These are phyloP conservation scores for Oryza officinalis DNA, from an alignment of 176 grass and related monocot genomes.

Conservation along the genomic window DNA sequence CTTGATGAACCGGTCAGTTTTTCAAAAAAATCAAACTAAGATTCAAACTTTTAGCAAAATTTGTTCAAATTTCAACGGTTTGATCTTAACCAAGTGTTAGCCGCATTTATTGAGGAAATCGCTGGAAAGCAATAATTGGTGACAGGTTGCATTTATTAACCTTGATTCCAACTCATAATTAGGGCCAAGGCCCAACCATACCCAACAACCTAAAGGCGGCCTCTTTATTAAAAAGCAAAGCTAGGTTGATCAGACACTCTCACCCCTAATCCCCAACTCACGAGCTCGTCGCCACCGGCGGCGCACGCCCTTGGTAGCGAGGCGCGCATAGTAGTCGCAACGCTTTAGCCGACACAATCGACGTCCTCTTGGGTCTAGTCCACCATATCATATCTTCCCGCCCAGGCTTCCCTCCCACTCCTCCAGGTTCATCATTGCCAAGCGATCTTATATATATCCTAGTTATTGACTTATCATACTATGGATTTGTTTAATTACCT, in stretches of 20 bases:
- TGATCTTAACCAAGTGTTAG: neutral
- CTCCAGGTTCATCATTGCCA: neutral
- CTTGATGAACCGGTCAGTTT: neutral
- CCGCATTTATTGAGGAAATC: neutral
- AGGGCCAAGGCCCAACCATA: neutral
- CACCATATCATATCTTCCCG: neutral
- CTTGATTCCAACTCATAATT: neutral
- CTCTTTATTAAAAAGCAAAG: neutral
- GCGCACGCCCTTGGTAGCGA: neutral
- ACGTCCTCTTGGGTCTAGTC: neutral
- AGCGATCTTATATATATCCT: neutral
- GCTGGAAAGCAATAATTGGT: too few species aligned
- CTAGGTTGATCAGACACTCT: neutral
- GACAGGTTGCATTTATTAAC: neutral
- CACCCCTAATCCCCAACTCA: neutral
- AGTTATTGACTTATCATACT: neutral
- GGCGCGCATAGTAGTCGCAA: accelerated
- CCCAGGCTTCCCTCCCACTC: neutral
- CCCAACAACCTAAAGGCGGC: too few species aligned
- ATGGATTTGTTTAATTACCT: neutral
- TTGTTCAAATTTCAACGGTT: too few species aligned
- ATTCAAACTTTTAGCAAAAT: too few species aligned
- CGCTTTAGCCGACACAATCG: neutral
- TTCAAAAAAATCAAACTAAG: too few species aligned
- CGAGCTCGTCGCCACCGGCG: neutral